phyloP scores from a whole-genome alignment of 805 yeast species.

The Pachysolen tannophilus region DNA sequence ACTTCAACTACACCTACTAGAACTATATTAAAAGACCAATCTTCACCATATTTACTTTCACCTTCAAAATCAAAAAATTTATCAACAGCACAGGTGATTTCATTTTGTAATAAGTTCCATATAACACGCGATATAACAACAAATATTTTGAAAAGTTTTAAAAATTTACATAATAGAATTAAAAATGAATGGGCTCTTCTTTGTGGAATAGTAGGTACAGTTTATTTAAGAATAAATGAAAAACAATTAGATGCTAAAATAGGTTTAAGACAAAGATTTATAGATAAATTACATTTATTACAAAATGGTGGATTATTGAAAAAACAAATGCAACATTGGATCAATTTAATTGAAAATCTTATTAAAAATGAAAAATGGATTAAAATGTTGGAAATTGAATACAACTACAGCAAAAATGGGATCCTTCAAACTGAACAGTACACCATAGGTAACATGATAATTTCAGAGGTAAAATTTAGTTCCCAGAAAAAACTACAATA shows the following conservation, averaged over 20 bases:
- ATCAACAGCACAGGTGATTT: slow-evolving; percentile 33
- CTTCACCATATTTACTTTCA: not conserved
- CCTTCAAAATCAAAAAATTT: slow-evolving; percentile 15
- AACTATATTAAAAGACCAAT: not conserved
- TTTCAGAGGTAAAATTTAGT: no score
- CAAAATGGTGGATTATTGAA: slow-evolving; percentile 47
- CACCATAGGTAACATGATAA: no score
- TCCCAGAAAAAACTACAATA: no score
- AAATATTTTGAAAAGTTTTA: slow-evolving; percentile 41
- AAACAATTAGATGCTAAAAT: slow-evolving; percentile 34
- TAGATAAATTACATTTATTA: slow-evolving; percentile 40
- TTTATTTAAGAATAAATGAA: slow-evolving; percentile 47
- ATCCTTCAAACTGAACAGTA: no score
- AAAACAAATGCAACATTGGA: slow-evolving; percentile 44
- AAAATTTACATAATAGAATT: slow-evolving; percentile 41
- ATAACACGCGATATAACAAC: slow-evolving; percentile 47
- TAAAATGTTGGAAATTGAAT: slow-evolving; percentile 39
- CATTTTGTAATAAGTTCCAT: slow-evolving; percentile 56
- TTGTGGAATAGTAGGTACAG: slow-evolving; percentile 57
- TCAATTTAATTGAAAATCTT: slow-evolving; percentile 43
- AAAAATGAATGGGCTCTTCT: slow-evolving; percentile 62
- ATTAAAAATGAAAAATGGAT: slow-evolving; percentile 58
- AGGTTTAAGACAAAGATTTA: slow-evolving; percentile 39
- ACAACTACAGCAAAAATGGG: no score
- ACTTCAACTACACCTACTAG: slow-evolving; percentile 3